Evolutionary conservation across 495 filamentous ascomycete species (phyloP).

Genomic region (Trichoderma orchidacearum): DNA sequence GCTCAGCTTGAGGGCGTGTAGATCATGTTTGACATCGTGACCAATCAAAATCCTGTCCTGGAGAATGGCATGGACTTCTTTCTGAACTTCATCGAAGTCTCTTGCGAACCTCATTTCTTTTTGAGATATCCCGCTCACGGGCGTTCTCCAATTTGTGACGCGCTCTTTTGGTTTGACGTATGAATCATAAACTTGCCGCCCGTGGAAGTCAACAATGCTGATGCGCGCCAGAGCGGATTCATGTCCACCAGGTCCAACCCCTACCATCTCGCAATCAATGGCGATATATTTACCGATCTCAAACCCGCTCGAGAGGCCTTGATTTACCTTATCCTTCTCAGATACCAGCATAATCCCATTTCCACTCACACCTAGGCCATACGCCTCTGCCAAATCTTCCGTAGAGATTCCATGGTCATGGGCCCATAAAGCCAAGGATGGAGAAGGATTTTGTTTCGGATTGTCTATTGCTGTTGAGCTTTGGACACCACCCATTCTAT

Average conservation of each 20-base stretch:
- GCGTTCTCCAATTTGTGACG: slow-evolving; percentile 82
- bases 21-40: slow-evolving; percentile 80
- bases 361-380: slow-evolving; percentile 26
- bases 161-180: slow-evolving; percentile 65
- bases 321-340: slow-evolving; percentile 23
- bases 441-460: slow-evolving; percentile 13
- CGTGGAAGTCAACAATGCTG: slow-evolving; percentile 85
- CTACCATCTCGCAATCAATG: slow-evolving; percentile 98
- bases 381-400: slow-evolving; percentile 47
- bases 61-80: slow-evolving; percentile 56
- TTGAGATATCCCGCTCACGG: slow-evolving; percentile 64
- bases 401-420: slow-evolving; percentile 47
- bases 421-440: slow-evolving; percentile 30
- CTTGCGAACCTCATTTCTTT: slow-evolving; percentile 55
- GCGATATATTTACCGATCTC: slow-evolving; percentile 77
- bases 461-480: slow-evolving; percentile 14
- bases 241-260: slow-evolving; percentile 59
- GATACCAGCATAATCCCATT: slow-evolving; percentile 10
- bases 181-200: slow-evolving; percentile 78
- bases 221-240: slow-evolving; percentile 64
- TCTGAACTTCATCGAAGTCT: slow-evolving; percentile 60
- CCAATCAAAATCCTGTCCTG: slow-evolving; percentile 66
- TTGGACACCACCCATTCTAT: slow-evolving; percentile 5
- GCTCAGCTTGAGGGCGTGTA: slow-evolving; percentile 57
- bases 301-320: slow-evolving; percentile 28